Percentiles rank a stretch among this genome's conserved stretches.
phyloP scores from a whole-genome alignment of 2,329 filamentous ascomycete species.

The Lachnellula suecica region DNA sequence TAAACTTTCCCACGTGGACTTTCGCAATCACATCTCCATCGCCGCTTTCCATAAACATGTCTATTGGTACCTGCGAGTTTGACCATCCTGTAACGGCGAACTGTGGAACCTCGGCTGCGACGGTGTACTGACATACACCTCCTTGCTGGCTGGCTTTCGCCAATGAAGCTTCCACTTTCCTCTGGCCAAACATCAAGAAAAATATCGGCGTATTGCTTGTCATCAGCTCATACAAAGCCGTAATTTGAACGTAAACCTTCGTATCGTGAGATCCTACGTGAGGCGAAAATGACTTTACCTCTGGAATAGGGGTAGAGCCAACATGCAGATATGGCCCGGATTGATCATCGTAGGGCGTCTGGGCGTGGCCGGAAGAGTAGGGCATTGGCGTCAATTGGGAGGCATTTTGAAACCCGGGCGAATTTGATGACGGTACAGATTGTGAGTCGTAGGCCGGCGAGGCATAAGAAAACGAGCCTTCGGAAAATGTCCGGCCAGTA shows the following conservation, averaged over 20 bases:
- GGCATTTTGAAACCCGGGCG: constrained; percentile 28
- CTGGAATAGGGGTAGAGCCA: constrained; percentile 56
- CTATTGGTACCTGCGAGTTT: constrained; percentile 56
- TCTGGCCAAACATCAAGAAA: constrained; percentile 75
- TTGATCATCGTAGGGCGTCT: constrained; percentile 57
- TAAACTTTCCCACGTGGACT: constrained; percentile 60
- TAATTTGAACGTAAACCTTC: constrained; percentile 71
- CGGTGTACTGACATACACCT: constrained; percentile 66
- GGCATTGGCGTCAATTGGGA: constrained; percentile 29
- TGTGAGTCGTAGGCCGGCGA: constrained; percentile 48
- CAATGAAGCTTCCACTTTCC: constrained; percentile 67
- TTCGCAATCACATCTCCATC: constrained; percentile 48
- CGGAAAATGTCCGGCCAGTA: constrained; percentile 29
- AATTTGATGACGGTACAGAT: constrained; percentile 41
- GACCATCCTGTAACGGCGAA: constrained; percentile 56
- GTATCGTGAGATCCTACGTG: constrained; percentile 66
- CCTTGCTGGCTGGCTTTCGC: constrained; percentile 59
- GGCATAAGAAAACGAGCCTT: constrained; percentile 46
- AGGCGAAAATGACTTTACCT: constrained; percentile 71
- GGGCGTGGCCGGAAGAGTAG: constrained; percentile 45
- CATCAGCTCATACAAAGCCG: constrained; percentile 73
- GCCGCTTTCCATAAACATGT: constrained; percentile 58
- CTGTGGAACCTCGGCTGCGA: constrained; percentile 71
- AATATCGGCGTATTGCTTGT: constrained; percentile 56
- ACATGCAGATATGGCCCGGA: constrained; percentile 67